Conservation (phyloP, 192 early-diverging fungal species). For the Podila clonocystis region DNA sequence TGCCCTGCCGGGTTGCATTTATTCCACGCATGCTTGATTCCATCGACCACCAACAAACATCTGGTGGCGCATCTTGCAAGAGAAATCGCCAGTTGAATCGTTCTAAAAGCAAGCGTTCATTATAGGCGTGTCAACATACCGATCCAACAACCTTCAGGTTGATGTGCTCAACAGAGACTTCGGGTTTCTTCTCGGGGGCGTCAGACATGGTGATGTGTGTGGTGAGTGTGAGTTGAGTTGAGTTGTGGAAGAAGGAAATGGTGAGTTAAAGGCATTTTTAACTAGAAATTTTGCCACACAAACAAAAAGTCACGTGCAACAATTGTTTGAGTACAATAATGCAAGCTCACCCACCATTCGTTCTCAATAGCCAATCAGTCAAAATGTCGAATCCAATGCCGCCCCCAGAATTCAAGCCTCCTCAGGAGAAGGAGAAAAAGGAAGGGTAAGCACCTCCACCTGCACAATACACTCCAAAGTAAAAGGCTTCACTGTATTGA, state of each 20-base stretch:
- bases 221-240: neutral
- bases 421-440: slow-evolving; percentile 41
- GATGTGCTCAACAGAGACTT: slow-evolving; percentile 79
- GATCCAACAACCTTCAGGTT: slow-evolving; percentile 91
- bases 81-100: too few species aligned
- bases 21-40: too few species aligned
- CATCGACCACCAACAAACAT: too few species aligned
- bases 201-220: slow-evolving; percentile 41
- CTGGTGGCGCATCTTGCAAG: too few species aligned
- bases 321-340: too few species aligned
- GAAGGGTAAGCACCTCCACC: slow-evolving; percentile 12
- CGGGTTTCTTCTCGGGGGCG: slow-evolving; percentile 65
- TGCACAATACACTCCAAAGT: neutral
- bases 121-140: slow-evolving; percentile 64
- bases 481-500: too few species aligned
- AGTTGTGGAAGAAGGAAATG: neutral
- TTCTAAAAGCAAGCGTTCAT: too few species aligned
- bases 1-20: too few species aligned
- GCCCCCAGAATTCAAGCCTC: slow-evolving; percentile 38
- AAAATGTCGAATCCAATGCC: slow-evolving; percentile 51
- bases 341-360: neutral
- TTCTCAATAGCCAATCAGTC: neutral
- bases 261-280: too few species aligned
- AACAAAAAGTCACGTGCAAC: too few species aligned
- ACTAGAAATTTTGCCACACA: too few species aligned